Evolutionary conservation across 352 stramenopile species (phyloP), one percentile per base, ranked within the genome.

Genomic region (Globisporangium heterothallicum): DNA sequence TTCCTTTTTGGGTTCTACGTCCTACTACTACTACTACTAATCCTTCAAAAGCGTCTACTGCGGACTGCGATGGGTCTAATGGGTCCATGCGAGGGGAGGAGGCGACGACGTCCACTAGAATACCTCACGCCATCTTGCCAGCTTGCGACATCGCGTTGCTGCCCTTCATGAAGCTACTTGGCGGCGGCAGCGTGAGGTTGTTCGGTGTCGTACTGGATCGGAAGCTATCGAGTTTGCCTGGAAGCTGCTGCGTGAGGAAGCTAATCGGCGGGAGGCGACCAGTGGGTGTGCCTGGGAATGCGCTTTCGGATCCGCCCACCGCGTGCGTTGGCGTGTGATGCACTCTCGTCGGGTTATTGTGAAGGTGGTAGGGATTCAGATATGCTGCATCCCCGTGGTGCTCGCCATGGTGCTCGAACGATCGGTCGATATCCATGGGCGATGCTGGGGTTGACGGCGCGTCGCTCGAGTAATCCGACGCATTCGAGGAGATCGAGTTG

Each of bases 261-360:
- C 79, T 86, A 63, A 91, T 91, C 21, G 79, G 79, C 21, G 79
- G 79, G 38, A 91, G 63, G 16, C 74, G 70, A 13, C 66, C 63
- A 8, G 59, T 75, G 9, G 62, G 64, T 16, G 59, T 71, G 29
- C 66, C 53, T 24, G 41, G 41, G 24, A 46, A 29, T n/a, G 41
- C 41, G 19, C 19, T 13, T 2, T 18, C 4, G 38, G 42, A n/a
- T 13, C 21, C 40, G 27, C 32, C 19, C 40, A 13, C 27, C 27
- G 56, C 42, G 40, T 14, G 18, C 41, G 16, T 25, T 38, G 19
- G 1, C 21, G 38, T 34, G 12, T 32, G 12, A 13, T 35, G 30
- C 44, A 16, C 24, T 14, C 38, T 50, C 47, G 34, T 32, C 26
- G 25, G 40, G n/a, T 53, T 42, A 25, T 53, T 42, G n/a, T 59